Evolutionary conservation across 2,329 filamentous ascomycete species (phyloP), one percentile per base, ranked within the genome.

Genomic region (Claviceps pusilla): DNA sequence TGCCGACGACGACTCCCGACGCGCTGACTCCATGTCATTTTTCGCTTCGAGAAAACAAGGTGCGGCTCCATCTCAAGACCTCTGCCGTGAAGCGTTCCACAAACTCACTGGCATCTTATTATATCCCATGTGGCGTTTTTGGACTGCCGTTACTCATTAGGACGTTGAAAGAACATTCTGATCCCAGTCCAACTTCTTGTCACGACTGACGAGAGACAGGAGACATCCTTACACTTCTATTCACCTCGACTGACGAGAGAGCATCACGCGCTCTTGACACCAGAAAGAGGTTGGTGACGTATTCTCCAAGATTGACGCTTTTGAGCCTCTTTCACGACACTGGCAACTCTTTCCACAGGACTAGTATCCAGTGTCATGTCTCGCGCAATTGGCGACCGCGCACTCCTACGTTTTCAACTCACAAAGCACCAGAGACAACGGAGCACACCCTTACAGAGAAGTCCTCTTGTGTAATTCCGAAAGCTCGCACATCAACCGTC

Each of bases 391-490:
- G n/a, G 1, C 6, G 16, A 43, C 6, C 28, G 14, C 49, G 28
- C 19, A 35, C n/a, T 24, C 28, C 16, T 51, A 12, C 6, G 2
- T 43, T 43, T 9, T 7, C 29, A 31, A 16, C 10, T 29, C 35
- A 19, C 16, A 42, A 33, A n/a, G 16, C 33, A n/a, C 29, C 12
- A 53, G 3, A 33, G 48, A 42, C 35, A 12, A 47, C 46, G 41
- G 31, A 46, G 31, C 50, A 54, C 51, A 48, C 56, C 52, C 52
- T 49, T 52, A 53, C 56, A 41, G 48, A n/a, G 3, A 37, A 37
- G 35, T 33, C 12, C 39, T 51, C 28, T 28, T 56, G 29, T 56
- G 54, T 51, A 45, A 48, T 50, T 43, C 37, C 24, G 29, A 39
- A 7, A 19, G 33, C 50, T 55, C 24, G 33, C 54, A 49, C 47